phyloP scores from a whole-genome alignment of 2,329 filamentous ascomycete species.

The Cercospora canescens region DNA sequence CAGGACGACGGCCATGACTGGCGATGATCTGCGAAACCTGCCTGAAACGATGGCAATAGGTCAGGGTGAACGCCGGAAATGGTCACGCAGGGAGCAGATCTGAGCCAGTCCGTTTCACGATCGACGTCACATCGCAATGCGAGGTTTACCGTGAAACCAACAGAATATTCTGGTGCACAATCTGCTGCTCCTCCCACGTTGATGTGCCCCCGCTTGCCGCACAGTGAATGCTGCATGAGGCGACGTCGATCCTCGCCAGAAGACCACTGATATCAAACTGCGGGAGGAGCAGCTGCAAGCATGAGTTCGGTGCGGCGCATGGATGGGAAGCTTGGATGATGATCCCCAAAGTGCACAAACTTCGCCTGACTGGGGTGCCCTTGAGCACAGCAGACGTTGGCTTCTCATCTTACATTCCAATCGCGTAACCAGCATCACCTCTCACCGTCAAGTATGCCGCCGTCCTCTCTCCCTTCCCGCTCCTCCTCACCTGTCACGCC shows the following conservation, averaged over 20 bases:
- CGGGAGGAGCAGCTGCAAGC: not conserved
- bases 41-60: not conserved
- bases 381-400: slow-evolving; percentile 1
- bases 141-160: not conserved
- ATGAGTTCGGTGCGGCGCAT: not conserved
- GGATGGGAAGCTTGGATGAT: not conserved
- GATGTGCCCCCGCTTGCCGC: not conserved
- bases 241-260: not conserved
- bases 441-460: not conserved
- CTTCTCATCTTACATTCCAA: slow-evolving; percentile 7
- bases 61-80: not conserved
- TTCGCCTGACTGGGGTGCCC: slow-evolving; percentile 7
- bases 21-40: not conserved
- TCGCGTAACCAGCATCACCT: not conserved
- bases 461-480: not conserved
- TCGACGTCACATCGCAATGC: not conserved
- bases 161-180: not conserved
- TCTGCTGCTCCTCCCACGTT: not conserved
- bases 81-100: not conserved
- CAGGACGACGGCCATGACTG: not conserved
- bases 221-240: not conserved
- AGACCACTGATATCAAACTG: not conserved
- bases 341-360: slow-evolving; percentile 1
- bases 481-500: not conserved
- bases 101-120: not conserved